Evolutionary conservation across 805 yeast genomes (phyloP), one percentile per base, ranked within the genome.

Genomic region (Saturnispora dispora): DNA sequence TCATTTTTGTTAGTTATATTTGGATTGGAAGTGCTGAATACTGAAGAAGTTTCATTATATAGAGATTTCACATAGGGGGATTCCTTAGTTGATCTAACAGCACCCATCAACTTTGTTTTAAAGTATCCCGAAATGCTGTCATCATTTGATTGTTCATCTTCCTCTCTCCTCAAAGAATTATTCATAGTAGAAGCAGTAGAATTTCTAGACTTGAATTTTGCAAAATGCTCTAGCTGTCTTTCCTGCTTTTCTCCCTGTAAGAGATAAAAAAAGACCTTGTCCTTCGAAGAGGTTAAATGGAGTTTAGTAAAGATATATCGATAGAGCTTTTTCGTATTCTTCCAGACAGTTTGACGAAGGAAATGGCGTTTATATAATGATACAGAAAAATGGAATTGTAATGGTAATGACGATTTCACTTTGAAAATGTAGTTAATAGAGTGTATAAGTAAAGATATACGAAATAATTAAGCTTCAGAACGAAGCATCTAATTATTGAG

Each of bases 41-140:
- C 49, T 2, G 58, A 23, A 22, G 57, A 54, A 5, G 57, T 53
- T 42, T 60, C 61, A 46, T 58, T 60, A 54, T 78, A 68, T 9
- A 75, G 48, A 15, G 66, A 63, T n/a, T 78, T 78, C 23, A 76
- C 72, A 59, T 78, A 78, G 1, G 74, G 65, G 8, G 67, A 60
- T 46, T 77, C 80, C 55, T 75, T 69, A 6, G 83, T 76, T 13
- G 75, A 68, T 45, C 66, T 73, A 23, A 79, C 80, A 18, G 76
- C 71, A 27, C 74, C 77, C 37, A 70, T 54, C n/a, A 78, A 55
- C 49, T 75, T 68, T 53, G 68, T 73, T 40, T 77, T 69, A 2
- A 64, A 57, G 27, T 58, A 58, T 1, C 61, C 51, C 1, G 59
- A 55, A 5, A 57, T 47, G 10, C 59, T 43, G 37, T 59, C 63